Base-by-base conservation (phyloP, 208 protist genomes). In the Acanthamoeba lenticulata region DNA sequence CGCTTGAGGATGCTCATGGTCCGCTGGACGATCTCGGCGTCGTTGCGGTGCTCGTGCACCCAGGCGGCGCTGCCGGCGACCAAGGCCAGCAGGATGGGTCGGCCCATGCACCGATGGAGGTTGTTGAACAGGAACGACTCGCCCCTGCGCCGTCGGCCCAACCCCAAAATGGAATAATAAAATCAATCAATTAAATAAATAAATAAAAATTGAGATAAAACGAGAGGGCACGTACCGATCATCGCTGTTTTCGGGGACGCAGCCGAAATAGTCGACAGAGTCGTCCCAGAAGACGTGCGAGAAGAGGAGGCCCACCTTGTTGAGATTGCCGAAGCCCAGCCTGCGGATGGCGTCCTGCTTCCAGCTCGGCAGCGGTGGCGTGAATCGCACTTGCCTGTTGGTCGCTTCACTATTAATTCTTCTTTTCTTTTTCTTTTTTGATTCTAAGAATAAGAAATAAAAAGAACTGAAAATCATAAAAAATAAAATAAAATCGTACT, bases 91-190 rank as follows among this genome's bases (percentile, higher is more conserved):
- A 94, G 74, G 74, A 94, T 89, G 1, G 93, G 93, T 1, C 27
- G 27, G 4, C 55, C 55, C 52, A 74, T 91, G 81, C 74, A 94
- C 55, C 81, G 65, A 45, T 90, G 45, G 21, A 94, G 2, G 27
- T 94, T 94, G 38, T 90, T 88, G 40, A 91, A 89, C 15, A 94
- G 40, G 42, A 92, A 94, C 38, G 32, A 94, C 52, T 94, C 69
- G 1, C 93, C 93, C 32, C 93, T 83, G 34, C 81, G 19, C 24
- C 19, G 11, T 19, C 24, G 1, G 0, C 36, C 15, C 7, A 60
- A 49, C 17, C 32, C 29, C 38, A 44, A 11, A 21, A 49, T 81
- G 69, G 69, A 38, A 21, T 45, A 81, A 38, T 11, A 32, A 45
- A 5, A 40, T 34, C 77, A 52, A 9, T 81, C 19, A 9, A 24